Evolutionary conservation across 2,329 filamentous ascomycete genomes (phyloP), one percentile per base, ranked within the genome.

Genomic region (Ophiocordyceps camponoti-saundersi): DNA sequence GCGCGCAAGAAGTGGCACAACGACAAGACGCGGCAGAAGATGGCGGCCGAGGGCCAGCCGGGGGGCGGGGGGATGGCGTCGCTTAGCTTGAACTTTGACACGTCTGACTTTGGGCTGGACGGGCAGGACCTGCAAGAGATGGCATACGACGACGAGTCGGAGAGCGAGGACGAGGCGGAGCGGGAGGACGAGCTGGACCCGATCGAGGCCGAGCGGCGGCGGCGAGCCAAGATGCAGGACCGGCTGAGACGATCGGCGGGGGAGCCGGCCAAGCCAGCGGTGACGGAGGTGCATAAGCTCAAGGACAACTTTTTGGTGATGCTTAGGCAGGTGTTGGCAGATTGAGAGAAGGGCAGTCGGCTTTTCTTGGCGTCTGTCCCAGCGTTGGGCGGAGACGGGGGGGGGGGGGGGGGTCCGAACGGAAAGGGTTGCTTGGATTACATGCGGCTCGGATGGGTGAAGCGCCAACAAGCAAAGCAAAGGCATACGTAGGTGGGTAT

Each of bases 11-110:
- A 90, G 66, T 98, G 92, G 92, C 92, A 98, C 61, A 80, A 90
- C 50, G 87, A 94, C 65, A 98, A 98, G 72, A 98, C 92, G 10
- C 72, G 89, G 47, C 92, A 96, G 68, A 98, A 98, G 73, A 96
- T 98, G 92, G 92, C 92, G 0, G 88, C 87, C 2, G 88, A 90
- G 57, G 70, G 71, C 6, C 68, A 69, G 36, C 60, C 61, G 11
- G 68, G 66, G 46, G 63, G 65, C 18, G 70, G 71, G 22, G 70
- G 71, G 23, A 63, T 73, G 48, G 63, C 67, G 46, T 71, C 73
- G 7, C 75, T 73, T 10, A 77, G 69, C 22, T 68, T 71, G 53
- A 68, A 62, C 15, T 93, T 96, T 66, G 80, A 75, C 57, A 81
- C 82, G 21, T 78, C 76, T 44, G 92, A 98, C 65, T 98, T 98